Percentiles rank a stretch among this genome's conserved stretches.
Conservation (phyloP, 129 eudicot genomes). For the Tagetes patula region DNA sequence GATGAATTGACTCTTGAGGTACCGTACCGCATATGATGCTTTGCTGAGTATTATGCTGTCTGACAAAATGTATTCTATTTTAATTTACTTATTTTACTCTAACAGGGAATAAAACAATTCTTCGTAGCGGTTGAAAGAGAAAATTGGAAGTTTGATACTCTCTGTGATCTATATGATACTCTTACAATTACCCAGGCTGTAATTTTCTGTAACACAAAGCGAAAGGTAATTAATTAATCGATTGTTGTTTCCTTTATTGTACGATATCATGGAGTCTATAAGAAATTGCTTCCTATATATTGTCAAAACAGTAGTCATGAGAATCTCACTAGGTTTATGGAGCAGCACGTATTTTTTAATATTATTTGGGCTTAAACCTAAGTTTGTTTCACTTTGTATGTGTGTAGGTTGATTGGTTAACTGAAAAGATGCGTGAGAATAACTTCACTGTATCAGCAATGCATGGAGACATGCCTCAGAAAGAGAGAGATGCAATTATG, state of each 20-base stretch:
- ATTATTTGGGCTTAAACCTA: background rate
- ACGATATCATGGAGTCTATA: background rate
- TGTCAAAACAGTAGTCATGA: background rate
- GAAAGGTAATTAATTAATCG: constrained; percentile 54
- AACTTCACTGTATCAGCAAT: constrained; percentile 89
- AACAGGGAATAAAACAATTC: constrained; percentile 95
- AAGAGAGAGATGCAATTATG: constrained; percentile 98
- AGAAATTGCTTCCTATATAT: constrained; percentile 2
- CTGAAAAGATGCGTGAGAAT: constrained; percentile 91
- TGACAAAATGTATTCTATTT: background rate
- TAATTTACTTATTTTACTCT: constrained; percentile 1
- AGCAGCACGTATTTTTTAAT: background rate
- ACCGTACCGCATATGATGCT: constrained; percentile 10
- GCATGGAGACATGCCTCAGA: constrained; percentile 99
- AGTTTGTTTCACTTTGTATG: background rate
- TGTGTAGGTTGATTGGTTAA: constrained; percentile 87
- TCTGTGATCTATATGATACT: constrained; percentile 90
- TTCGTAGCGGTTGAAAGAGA: constrained; percentile 94
- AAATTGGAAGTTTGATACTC: constrained; percentile 96
- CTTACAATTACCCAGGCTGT: constrained; percentile 96
- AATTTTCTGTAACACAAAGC: constrained; percentile 90
- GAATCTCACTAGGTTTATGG: too few species aligned
- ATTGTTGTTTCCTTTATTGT: background rate
- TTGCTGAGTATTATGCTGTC: background rate
- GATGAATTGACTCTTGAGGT: constrained; percentile 98